Base-by-base conservation (phyloP, 345 rosid species). In the Hypericum perforatum region DNA sequence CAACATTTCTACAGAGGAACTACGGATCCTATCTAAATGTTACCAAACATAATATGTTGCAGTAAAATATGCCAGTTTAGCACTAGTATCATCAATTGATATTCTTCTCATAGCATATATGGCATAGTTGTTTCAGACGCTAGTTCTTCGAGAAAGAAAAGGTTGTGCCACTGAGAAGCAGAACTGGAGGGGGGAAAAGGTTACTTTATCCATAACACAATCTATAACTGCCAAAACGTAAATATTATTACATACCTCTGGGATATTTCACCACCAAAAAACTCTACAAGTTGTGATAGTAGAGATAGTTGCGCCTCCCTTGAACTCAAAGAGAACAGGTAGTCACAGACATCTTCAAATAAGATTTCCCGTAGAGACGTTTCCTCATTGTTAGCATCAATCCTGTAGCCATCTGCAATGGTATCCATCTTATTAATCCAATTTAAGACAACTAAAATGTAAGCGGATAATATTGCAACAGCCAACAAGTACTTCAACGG, bases 301-400 rank as follows among this genome's bases (percentile, higher is more conserved):
- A 91, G 72, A 53, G 84, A 82, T 56, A 85, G 63, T 37, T 83
- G 88, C 57, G 95, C 92, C 55, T 79, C 88, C 13, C 63, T 62
- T 52, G 96, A 85, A 64, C 70, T 72, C 57, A 91, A 66, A 8
- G 86, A 82, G 71, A 91, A 87, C 70, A 91, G 61, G 72, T 70
- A 79, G 57, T 85, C 94, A 41, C 74, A 64, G 53, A 87, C 65
- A 76, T 91, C 98, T 73, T 87, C 96, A 85, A 78, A 83, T 40
- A 88, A 60, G 50, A 85, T 70, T 57, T 71, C 81, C 64, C 89
- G 73, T 57, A 74, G 65, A 62, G 82, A 62, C 56, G 77, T 86
- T 54, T 80, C 95, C 60, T 91, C 96, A 39, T 61, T 74, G 61
- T 81, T 86, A 60, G 62, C 58, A 61, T 75, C 76, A 38, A 66